Base-by-base conservation (phyloP, 164 flowering plant species). In the Litsea cubeba region DNA sequence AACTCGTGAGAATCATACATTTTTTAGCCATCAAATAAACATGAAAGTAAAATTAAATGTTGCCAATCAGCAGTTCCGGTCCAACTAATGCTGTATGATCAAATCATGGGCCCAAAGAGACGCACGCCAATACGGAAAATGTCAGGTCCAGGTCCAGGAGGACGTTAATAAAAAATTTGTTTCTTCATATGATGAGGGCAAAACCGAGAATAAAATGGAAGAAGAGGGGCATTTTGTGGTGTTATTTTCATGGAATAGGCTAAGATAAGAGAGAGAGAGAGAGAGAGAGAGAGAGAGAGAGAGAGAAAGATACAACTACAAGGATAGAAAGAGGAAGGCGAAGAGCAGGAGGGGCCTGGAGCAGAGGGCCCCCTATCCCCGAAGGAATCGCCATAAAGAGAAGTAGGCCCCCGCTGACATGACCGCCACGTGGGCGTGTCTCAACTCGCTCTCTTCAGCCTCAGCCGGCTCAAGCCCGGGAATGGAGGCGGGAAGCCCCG, bases 381-480 rank as follows among this genome's bases (percentile, higher is more conserved):
- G 2, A 66, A 66, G 49, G 69, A 32, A 66, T 35, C 10, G 28
- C 50, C 69, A 32, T 66, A 32, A 30, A 22, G 25, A 70, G 50
- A 8, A 11, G 68, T 73, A 71, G 76, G 73, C 12, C 68, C 78
- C 78, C 49, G 70, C 57, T 26, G 81, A 76, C 76, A 79, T 72
- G 75, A 68, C 50, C 50, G 79, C 72, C 82, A 79, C 74, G 79
- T 62, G 79, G 76, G 71, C 11, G 50, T 79, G 82, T 79, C 74
- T 50, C 69, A 20, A 24, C 62, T 3, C 62, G 62, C 22, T n/a
- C 5, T 1, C 62, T 17, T 18, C 18, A 58, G n/a, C 62, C 10
- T 60, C 63, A 22, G 24, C 24, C 23, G 63, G 63, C 63, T 60
- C 24, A 5, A 60, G 65, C 62, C 72, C 72, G 23, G 30, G 70